phyloP scores from a whole-genome alignment of 1,284 basidiomycete genomes.

The Boletus semigastroideus region DNA sequence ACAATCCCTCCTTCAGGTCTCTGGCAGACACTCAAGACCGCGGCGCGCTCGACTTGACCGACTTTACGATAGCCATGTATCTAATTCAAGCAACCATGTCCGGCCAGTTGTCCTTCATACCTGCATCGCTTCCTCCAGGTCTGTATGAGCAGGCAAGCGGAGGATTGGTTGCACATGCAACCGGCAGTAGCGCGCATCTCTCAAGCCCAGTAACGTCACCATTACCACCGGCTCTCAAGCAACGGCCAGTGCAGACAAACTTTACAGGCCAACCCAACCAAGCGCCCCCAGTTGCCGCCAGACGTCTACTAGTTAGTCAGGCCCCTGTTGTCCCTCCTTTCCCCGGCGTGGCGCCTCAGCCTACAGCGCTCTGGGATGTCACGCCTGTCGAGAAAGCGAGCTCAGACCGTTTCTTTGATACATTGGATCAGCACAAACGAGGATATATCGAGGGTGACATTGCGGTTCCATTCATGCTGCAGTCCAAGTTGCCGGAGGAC shows the following conservation, averaged over 20 bases:
- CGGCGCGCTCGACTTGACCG: constrained; percentile 85
- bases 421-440: constrained; percentile 72
- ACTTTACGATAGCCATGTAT: constrained; percentile 98
- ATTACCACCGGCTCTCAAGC: constrained; percentile 37
- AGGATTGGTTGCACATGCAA: constrained; percentile 52
- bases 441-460: constrained; percentile 92
- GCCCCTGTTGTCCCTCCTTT: constrained; percentile 24
- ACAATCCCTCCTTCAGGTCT: constrained; percentile 54
- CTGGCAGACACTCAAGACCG: constrained; percentile 94
- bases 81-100: constrained; percentile 93
- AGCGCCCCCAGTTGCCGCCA: constrained; percentile 23
- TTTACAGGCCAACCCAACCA: constrained; percentile 53
- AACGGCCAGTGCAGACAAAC: constrained; percentile 50
- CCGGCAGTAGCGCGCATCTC: constrained; percentile 59
- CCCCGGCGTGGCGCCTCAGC: constrained; percentile 28
- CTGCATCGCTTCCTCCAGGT: constrained; percentile 79
- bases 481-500: constrained; percentile 85
- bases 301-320: constrained; percentile 20
- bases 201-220: constrained; percentile 43
- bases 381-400: constrained; percentile 78
- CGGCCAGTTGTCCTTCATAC: constrained; percentile 72
- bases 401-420: constrained; percentile 83
- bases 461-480: constrained; percentile 95
- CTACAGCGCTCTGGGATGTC: constrained; percentile 72
- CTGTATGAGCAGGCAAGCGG: constrained; percentile 86